A percentile compares a stretch with the other conserved stretches of the same genome.
Evolutionary conservation across 306 rosid genomes (phyloP).

Genomic region (Lablab purpureus): DNA sequence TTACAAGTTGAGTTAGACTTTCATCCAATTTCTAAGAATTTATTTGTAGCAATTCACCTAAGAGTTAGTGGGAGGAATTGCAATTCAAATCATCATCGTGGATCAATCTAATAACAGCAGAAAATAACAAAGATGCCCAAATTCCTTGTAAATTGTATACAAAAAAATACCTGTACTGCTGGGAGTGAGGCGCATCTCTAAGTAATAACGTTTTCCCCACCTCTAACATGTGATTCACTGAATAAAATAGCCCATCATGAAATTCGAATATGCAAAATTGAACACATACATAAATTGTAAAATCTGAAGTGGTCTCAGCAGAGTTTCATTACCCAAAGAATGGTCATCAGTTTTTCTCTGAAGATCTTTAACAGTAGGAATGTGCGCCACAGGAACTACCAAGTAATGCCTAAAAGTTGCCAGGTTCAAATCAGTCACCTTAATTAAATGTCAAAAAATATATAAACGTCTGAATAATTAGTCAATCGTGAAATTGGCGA

Average conservation of each 20-base stretch:
- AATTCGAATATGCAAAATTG: slow-evolving; percentile 9
- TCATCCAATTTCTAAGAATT: background rate
- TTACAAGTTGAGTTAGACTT: too few species aligned
- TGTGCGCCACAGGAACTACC: slow-evolving; percentile 72
- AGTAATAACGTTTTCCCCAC: slow-evolving; percentile 68
- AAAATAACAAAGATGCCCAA: slow-evolving; percentile 17
- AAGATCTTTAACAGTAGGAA: slow-evolving; percentile 71
- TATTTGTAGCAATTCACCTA: background rate
- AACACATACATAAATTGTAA: background rate
- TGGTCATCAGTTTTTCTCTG: slow-evolving; percentile 62
- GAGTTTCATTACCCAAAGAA: slow-evolving; percentile 63
- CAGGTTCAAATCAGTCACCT: slow-evolving; percentile 27
- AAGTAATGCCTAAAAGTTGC: slow-evolving; percentile 74
- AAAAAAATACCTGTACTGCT: slow-evolving; percentile 59
- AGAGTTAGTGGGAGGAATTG: slow-evolving; percentile 15
- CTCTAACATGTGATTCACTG: slow-evolving; percentile 78
- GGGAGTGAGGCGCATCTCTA: slow-evolving; percentile 74
- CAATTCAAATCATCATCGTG: slow-evolving; percentile 18
- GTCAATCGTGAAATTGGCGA: background rate
- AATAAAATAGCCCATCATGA: slow-evolving; percentile 32
- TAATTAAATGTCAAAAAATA: background rate
- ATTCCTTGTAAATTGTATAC: background rate
- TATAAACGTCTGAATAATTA: background rate
- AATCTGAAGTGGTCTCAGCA: slow-evolving; percentile 10
- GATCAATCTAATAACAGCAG: slow-evolving; percentile 4